Conservation (phyloP, 2,329 filamentous ascomycete species). For the Fusarium dlaminii region DNA sequence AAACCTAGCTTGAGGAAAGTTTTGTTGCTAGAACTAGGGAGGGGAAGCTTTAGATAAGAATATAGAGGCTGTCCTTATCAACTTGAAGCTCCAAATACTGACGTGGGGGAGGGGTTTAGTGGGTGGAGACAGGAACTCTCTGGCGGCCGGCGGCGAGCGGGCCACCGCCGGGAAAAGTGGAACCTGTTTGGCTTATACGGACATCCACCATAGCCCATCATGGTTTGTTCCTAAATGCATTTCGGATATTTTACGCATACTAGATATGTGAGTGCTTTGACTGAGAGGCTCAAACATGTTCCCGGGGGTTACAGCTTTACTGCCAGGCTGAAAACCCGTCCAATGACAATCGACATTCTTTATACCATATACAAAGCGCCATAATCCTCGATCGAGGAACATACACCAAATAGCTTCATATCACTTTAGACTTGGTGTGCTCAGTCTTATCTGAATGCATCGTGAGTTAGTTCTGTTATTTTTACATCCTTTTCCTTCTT, state of each 20-base stretch:
- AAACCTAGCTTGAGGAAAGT: neutral
- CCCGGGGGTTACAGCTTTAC: neutral
- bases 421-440: neutral
- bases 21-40: neutral
- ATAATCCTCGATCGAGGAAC: neutral
- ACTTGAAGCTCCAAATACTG: constrained; percentile 19
- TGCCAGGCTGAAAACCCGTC: neutral
- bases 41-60: constrained; percentile 20
- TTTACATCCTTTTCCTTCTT: accelerated
- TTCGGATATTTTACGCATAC: too few relatives aligned
- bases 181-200: neutral
- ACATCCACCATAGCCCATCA: neutral
- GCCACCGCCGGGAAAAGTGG: constrained; percentile 17
- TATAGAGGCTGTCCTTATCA: constrained; percentile 18
- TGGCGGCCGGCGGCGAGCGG: constrained; percentile 7
- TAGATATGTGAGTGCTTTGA: too few relatives aligned
- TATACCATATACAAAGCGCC: neutral
- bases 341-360: too few relatives aligned
- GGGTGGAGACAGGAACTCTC: neutral
- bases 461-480: neutral
- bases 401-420: neutral
- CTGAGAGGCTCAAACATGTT: neutral
- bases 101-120: constrained; percentile 28
- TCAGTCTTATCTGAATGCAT: too few relatives aligned
- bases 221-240: neutral